Evolutionary conservation across 2,329 filamentous ascomycete genomes (phyloP).

Genomic region (Microcyclospora pomicola): DNA sequence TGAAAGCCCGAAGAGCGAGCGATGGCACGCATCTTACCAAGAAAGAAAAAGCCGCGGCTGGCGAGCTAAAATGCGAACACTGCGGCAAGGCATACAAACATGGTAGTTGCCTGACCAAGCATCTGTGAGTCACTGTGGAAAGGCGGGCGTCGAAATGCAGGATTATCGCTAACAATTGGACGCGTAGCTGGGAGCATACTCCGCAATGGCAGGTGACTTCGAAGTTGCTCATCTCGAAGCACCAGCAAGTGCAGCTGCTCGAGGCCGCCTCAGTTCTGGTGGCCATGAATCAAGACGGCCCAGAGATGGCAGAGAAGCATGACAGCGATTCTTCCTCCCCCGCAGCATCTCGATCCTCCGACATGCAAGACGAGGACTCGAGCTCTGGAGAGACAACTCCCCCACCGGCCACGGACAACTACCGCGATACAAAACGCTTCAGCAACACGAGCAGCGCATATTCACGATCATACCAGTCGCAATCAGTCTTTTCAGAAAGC

Average conservation of each 20-base stretch:
- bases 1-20: slow-evolving; percentile 52
- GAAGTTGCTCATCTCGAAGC: slow-evolving; percentile 96
- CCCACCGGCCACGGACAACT: slow-evolving; percentile 54
- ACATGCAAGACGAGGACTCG: slow-evolving; percentile 54
- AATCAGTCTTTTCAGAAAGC: slow-evolving; percentile 42
- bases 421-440: slow-evolving; percentile 26
- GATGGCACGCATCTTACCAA: slow-evolving; percentile 75
- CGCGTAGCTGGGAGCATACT: slow-evolving; percentile 90
- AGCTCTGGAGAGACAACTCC: slow-evolving; percentile 91
- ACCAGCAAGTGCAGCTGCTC: slow-evolving; percentile 94
- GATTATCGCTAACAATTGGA: slow-evolving; percentile 5
- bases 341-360: slow-evolving; percentile 66
- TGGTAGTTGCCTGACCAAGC: slow-evolving; percentile 99
- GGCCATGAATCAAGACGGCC: slow-evolving; percentile 62
- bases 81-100: slow-evolving; percentile 99
- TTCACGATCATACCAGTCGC: slow-evolving; percentile 77
- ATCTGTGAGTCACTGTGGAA: slow-evolving; percentile 64
- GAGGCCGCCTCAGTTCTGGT: slow-evolving; percentile 95
- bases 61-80: slow-evolving; percentile 88
- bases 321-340: slow-evolving; percentile 82
- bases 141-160: not conserved
- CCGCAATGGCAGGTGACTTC: slow-evolving; percentile 96
- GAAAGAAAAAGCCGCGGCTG: slow-evolving; percentile 66
- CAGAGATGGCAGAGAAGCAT: slow-evolving; percentile 50
- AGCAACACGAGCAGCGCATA: slow-evolving; percentile 36